Evolutionary conservation across 139 green algal species (phyloP), one percentile per base, ranked within the genome.

Genomic region (Picochlorum sp.): DNA sequence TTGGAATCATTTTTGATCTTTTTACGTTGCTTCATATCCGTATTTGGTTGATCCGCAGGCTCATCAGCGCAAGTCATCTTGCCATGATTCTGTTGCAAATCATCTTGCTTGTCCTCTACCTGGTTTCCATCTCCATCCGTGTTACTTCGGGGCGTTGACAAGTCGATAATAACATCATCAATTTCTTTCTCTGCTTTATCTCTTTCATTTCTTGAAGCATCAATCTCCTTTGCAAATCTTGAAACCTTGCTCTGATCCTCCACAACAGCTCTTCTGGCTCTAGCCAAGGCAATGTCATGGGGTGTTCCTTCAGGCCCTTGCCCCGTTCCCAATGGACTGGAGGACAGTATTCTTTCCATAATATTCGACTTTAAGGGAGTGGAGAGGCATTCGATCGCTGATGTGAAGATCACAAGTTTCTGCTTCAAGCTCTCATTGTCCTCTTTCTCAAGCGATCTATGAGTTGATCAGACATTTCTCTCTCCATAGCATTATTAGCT

Each of bases 401-500:
- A 56, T 23, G 66, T 70, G 16, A 62, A 61, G 45, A 52, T 67
- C 23, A 62, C 62, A 59, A 83, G 64, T 11, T 69, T 65, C 41
- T 47, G 23, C 38, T 51, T 30, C 50, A 83, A 62, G 6, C 65
- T 37, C 13, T 54, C 20, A 15, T 68, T 75, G 14, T 83, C 75
- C 75, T 72, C 70, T 73, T 73, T 51, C 61, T 70, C 23, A 67
- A 51, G 3, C 62, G 45, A 18, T 65, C 45, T 34, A 66, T 34
- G 63, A 82, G 70, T 56, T 67, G 37, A 69, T 83, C 69, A 34
- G 72, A 41, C 77, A 83, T 83, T 44, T 83, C 70, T 21, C 67
- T 37, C 62, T 83, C 66, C 75, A 83, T 83, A 30, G 45, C 16
- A 14, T 37, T 49, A 32, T 83, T 83, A n/a, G 70, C 74, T 54